phyloP scores from a whole-genome alignment of 345 rosid species.

The Mangifera indica region DNA sequence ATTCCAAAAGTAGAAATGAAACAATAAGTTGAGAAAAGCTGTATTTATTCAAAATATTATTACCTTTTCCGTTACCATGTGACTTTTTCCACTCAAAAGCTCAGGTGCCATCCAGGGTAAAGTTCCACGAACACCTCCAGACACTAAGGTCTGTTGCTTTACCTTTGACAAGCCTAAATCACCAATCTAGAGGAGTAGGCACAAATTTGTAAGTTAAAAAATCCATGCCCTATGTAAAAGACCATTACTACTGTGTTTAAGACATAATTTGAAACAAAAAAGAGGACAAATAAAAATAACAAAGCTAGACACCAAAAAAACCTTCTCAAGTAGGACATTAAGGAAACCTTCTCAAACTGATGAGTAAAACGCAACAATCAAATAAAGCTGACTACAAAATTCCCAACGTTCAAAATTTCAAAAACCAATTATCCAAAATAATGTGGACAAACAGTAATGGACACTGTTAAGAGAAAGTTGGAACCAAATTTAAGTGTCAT shows the following conservation, averaged over 20 bases:
- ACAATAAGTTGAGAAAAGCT: neutral
- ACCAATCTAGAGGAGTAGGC: conserved; percentile 61
- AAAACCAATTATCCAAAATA: conserved; percentile 9
- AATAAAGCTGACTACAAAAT: conserved; percentile 14
- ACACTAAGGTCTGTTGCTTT: conserved; percentile 89
- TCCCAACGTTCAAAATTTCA: conserved; percentile 4
- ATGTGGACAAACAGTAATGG: neutral
- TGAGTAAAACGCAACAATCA: neutral
- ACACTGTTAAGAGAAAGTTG: neutral
- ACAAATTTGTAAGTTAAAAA: conserved; percentile 20
- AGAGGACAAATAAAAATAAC: neutral
- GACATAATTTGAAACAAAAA: neutral
- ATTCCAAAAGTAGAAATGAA: neutral
- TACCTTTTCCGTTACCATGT: conserved; percentile 99
- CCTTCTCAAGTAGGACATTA: no score
- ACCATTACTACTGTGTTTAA: neutral
- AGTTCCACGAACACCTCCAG: conserved; percentile 99
- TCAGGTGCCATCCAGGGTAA: conserved; percentile 99
- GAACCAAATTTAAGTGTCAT: conserved; percentile 19
- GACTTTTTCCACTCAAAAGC: conserved; percentile 94
- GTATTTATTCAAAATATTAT: neutral
- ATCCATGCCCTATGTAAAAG: neutral
- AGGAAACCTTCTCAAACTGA: neutral
- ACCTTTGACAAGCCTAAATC: conserved; percentile 96
- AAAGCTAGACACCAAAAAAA: conserved; percentile 1